Evolutionary conservation across 306 rosid species (phyloP).

Genomic region (Medicago truncatula): MtrunA17r5.0-ANR NC_053046.1:16865001-16865500

Average conservation of each 20-base stretch:
- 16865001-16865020: slow-evolving; percentile 58
- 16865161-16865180: slow-evolving; percentile 53
- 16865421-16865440: slow-evolving; percentile 67
- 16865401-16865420: slow-evolving; percentile 46
- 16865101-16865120: slow-evolving; percentile 53
- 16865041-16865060: slow-evolving; percentile 57
- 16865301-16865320: slow-evolving; percentile 78
- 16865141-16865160: slow-evolving; percentile 83
- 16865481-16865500: slow-evolving; percentile 63
- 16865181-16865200: slow-evolving; percentile 55
- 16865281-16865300: slow-evolving; percentile 52
- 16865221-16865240: slow-evolving; percentile 77
- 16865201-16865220: slow-evolving; percentile 56
- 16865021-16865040: slow-evolving; percentile 66
- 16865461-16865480: slow-evolving; percentile 40
- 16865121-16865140: slow-evolving; percentile 70
- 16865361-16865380: slow-evolving; percentile 47
- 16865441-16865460: slow-evolving; percentile 59
- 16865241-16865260: slow-evolving; percentile 71
- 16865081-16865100: slow-evolving; percentile 65
- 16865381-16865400: slow-evolving; percentile 75
- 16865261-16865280: slow-evolving; percentile 46
- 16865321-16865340: slow-evolving; percentile 72
- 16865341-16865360: slow-evolving; percentile 52
- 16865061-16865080: slow-evolving; percentile 61